phyloP scores from a whole-genome alignment of 2,329 filamentous ascomycete genomes.

The Purpureocillium takamizusanense region DNA sequence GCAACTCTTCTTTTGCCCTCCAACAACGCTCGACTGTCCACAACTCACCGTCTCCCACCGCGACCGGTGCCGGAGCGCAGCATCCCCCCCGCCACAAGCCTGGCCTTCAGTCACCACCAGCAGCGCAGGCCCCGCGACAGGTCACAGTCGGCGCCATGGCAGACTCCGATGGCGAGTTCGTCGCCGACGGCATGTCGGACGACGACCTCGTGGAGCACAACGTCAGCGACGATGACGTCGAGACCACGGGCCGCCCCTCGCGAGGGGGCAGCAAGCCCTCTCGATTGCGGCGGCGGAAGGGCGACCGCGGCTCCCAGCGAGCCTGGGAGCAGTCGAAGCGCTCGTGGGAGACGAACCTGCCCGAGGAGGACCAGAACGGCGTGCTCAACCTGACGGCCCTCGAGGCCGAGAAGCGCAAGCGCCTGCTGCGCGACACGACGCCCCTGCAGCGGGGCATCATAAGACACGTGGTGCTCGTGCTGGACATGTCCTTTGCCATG shows the following conservation, averaged over 20 bases:
- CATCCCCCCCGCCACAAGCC: too few species aligned
- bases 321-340: slow-evolving; percentile 60
- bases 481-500: slow-evolving; percentile 94
- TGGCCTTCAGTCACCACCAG: too few species aligned
- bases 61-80: too few species aligned
- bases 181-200: slow-evolving; percentile 53
- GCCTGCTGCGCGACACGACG: slow-evolving; percentile 85
- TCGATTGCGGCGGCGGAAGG: slow-evolving; percentile 19
- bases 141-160: slow-evolving; percentile 41
- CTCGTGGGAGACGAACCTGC: slow-evolving; percentile 63
- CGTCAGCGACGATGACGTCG: slow-evolving; percentile 27
- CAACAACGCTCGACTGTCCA: too few species aligned
- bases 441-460: slow-evolving; percentile 95
- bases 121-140: too few species aligned
- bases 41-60: too few species aligned
- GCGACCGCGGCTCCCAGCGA: slow-evolving; percentile 34
- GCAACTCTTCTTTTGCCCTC: neutral
- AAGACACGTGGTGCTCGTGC: slow-evolving; percentile 81
- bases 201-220: slow-evolving; percentile 50
- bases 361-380: slow-evolving; percentile 65
- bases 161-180: slow-evolving; percentile 65
- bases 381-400: slow-evolving; percentile 68
- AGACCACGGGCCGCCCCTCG: slow-evolving; percentile 9
- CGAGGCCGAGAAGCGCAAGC: slow-evolving; percentile 72
- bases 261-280: slow-evolving; percentile 19